These are phyloP conservation scores for Halophytophthora polymorphica DNA, from an alignment of 352 stramenopile species.

Conservation along the genomic window DNA sequence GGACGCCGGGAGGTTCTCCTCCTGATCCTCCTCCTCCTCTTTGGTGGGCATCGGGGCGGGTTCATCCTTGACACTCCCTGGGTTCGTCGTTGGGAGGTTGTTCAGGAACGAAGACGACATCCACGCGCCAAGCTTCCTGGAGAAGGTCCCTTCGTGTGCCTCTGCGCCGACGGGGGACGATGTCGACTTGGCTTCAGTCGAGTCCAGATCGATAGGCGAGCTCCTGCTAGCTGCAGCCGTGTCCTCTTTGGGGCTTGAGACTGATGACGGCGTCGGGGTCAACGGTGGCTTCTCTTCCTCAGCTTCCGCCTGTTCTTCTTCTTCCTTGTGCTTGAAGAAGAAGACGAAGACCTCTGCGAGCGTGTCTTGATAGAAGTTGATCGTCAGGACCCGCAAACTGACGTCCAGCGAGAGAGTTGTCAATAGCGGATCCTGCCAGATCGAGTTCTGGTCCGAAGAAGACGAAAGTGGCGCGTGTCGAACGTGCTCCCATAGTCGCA, in stretches of 20 bases:
- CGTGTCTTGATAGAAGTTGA: conserved; percentile 79
- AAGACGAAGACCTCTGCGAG: conserved; percentile 76
- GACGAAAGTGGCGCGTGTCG: conserved; percentile 32
- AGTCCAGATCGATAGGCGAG: conserved; percentile 7
- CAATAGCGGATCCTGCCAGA: conserved; percentile 76
- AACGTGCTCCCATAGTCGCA: conserved; percentile 38
- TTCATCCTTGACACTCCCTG: conserved; percentile 23
- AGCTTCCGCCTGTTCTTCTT: conserved; percentile 13
- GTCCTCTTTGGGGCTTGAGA: conserved; percentile 26
- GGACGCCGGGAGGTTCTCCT: conserved; percentile 37
- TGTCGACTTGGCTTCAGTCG: conserved; percentile 21
- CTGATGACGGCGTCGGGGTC: conserved; percentile 17
- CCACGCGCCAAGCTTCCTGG: conserved; percentile 54
- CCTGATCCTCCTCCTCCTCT: conserved; percentile 19
- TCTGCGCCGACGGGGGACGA: conserved; percentile 30
- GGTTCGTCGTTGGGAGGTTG: conserved; percentile 20
- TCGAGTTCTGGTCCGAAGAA: conserved; percentile 31
- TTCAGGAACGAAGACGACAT: conserved; percentile 57
- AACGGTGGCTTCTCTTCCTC: conserved; percentile 3
- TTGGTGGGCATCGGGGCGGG: background rate
- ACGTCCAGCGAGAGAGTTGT: conserved; percentile 70
- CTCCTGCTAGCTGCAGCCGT: conserved; percentile 21
- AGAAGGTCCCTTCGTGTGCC: conserved; percentile 35
- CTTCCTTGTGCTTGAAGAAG: conserved; percentile 53
- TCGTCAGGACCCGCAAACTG: conserved; percentile 58